Percentiles rank a stretch among this genome's conserved stretches.
phyloP scores from a whole-genome alignment of 1,284 basidiomycete species.

The Fomitopsis betulina region DNA sequence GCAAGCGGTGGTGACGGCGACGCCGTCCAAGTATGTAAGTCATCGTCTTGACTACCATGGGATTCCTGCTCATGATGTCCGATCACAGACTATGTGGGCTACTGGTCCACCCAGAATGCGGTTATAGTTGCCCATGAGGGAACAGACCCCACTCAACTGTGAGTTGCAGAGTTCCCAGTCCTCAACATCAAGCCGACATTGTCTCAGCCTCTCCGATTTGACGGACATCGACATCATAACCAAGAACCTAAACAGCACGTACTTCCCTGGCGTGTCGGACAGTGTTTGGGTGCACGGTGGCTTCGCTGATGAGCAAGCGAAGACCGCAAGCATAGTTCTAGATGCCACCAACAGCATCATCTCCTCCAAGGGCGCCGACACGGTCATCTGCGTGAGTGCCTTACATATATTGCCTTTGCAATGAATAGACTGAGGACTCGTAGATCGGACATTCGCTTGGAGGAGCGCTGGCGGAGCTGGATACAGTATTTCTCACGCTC shows the following conservation, averaged over 20 bases:
- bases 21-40: conserved; percentile 39
- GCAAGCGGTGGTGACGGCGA: conserved; percentile 45
- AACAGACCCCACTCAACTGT: conserved; percentile 45
- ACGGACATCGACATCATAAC: conserved; percentile 40
- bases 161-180: conserved; percentile 3
- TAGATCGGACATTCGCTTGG: conserved; percentile 37
- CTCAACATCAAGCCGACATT: neutral
- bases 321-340: conserved; percentile 35
- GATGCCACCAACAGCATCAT: conserved; percentile 35
- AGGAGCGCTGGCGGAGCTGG: conserved; percentile 36
- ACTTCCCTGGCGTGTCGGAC: conserved; percentile 44
- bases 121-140: conserved; percentile 49
- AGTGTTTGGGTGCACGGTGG: conserved; percentile 42
- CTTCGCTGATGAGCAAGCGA: conserved; percentile 42
- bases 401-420: neutral
- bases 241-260: conserved; percentile 29
- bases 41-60: neutral
- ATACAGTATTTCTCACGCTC: conserved; percentile 32
- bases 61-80: neutral
- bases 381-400: conserved; percentile 32
- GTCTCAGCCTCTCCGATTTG: conserved; percentile 36
- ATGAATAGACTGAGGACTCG: neutral
- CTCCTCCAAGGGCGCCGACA: conserved; percentile 25
- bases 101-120: conserved; percentile 39
- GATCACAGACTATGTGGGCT: conserved; percentile 39